Percentiles rank a stretch among this genome's conserved stretches.
Evolutionary conservation across 495 filamentous ascomycete genomes (phyloP).

Genomic region (Lasiosphaeris hirsuta): DNA sequence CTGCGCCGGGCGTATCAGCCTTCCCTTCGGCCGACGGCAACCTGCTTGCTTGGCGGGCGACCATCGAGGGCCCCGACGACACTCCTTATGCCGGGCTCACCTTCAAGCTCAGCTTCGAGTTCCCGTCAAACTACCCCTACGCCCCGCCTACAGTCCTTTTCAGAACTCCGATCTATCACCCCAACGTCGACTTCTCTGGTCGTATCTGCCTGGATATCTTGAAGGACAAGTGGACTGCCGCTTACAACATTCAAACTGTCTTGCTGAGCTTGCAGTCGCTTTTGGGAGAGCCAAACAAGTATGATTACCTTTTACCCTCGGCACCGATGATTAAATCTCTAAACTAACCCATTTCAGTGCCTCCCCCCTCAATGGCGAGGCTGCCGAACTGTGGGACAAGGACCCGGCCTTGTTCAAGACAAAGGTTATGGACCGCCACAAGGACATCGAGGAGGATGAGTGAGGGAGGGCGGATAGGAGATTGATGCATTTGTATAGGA

Average conservation of each 20-base stretch:
- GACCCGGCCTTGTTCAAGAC: constrained; percentile 84
- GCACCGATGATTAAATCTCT: not conserved
- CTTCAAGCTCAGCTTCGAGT: constrained; percentile 91
- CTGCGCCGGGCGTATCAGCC: constrained; percentile 89
- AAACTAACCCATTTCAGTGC: constrained; percentile 53
- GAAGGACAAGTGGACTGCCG: constrained; percentile 94
- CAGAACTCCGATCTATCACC: constrained; percentile 91
- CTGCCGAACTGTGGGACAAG: constrained; percentile 92
- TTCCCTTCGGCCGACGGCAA: constrained; percentile 91
- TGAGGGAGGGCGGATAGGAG: constrained; percentile 22
- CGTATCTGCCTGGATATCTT: constrained; percentile 95
- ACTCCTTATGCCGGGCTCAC: constrained; percentile 87
- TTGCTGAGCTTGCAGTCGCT: constrained; percentile 91
- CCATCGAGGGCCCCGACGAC: constrained; percentile 85
- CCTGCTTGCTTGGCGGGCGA: constrained; percentile 87
- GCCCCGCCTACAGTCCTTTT: constrained; percentile 88
- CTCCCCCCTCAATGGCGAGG: constrained; percentile 92
- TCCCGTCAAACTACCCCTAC: constrained; percentile 91
- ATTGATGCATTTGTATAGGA: constrained; percentile 22
- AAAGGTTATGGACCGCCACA: constrained; percentile 55
- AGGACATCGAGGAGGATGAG: constrained; percentile 52
- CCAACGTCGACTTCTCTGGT: constrained; percentile 89
- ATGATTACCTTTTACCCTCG: constrained; percentile 15
- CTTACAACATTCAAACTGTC: constrained; percentile 92
- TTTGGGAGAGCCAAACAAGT: constrained; percentile 98